Base-by-base conservation (phyloP, 352 stramenopile genomes). In the Phytophthora quininea region DNA sequence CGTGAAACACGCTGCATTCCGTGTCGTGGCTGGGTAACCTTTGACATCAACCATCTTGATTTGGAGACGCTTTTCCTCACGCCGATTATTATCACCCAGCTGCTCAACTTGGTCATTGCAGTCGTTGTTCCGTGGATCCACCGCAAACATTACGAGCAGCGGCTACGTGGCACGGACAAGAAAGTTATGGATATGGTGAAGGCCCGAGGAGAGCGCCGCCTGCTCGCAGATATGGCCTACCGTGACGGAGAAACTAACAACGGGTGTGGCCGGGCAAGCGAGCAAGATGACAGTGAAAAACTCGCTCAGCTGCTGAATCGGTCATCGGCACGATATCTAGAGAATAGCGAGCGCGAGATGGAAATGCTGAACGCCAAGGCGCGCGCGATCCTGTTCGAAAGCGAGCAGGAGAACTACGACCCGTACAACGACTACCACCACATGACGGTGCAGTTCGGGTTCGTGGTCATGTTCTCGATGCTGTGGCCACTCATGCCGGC, bases 381-480 rank as follows among this genome's bases (percentile, higher is more conserved):
- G 4, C 82, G 85, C 24, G 81, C 80, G 29, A 89, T 95, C 64
- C 55, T 95, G 6, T 92, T 91, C 42, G 80, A 95, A 50, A 83
- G 83, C 43, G 74, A 90, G 51, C 84, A 93, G 48, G 79, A 86
- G 32, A 81, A 90, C 57, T 95, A 93, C 69, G 86, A 95, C 40
- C 84, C 86, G 54, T 93, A 93, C 62, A 77, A 87, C 54, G 86
- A 95, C 54, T 95, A 93, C 51, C 86, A 95, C 53, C 76, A 90
- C 42, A 79, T 86, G 58, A 95, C 73, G 2, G 86, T 95, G 11
- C 86, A 95, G 66, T 95, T 91, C 62, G 86, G 86, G 42, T 95
- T 95, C 54, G 84, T 93, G 14, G 84, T 93, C 62, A 95, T 95
- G 86, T 95, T 95, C 56, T 93, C 84, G 30, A 95, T 89, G 76